Base-by-base conservation (phyloP, 495 filamentous ascomycete genomes). In the Penicillium mononematosum region DNA sequence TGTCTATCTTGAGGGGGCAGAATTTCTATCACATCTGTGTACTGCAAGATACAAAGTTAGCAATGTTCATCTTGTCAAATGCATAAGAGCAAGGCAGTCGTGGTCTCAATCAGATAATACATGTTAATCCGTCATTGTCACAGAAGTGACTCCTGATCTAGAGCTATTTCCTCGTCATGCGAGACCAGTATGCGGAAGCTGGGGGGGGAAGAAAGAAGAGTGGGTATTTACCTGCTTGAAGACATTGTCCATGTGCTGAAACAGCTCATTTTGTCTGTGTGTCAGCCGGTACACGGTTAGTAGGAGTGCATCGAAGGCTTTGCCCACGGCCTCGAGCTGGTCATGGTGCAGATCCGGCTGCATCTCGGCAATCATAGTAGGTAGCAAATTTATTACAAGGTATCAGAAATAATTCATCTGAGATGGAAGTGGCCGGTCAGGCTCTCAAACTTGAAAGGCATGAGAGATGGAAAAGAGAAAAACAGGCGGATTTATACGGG, bases 121-220 rank as follows among this genome's bases (percentile, higher is more conserved):
- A 79, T 76, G 72, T 67, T 68, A 69, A 65, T 80, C 78, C 61
- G 76, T 82, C 80, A 80, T 56, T 64, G 71, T 69, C 73, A 72
- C 75, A 67, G 46, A 45, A 45, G 75, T 71, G 73, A 70, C 77
- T 81, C 70, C 72, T 79, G 79, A 82, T 82, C 80, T 82, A 82
- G 80, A 82, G 80, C 80, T 82, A 25, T 70, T 77, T 70, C 78
- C 66, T 80, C 80, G 55, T 82, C 79, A 80, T 74, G 60, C 68
- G 69, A 76, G 73, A 76, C 65, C 64, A 50, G 41, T 44, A 52
- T 55, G 47, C 39, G 20, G 47, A 50, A 58, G 46, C 51, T 53
- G n/a, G 36, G 47, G 50, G 50, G 53, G 36, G 49, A 56, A 5
- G 50, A 61, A 49, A 45, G 44, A 4, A 36, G 43, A 55, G 46